Evolutionary conservation across 2,329 filamentous ascomycete species (phyloP).

Genomic region (Geosmithia morbida): DNA sequence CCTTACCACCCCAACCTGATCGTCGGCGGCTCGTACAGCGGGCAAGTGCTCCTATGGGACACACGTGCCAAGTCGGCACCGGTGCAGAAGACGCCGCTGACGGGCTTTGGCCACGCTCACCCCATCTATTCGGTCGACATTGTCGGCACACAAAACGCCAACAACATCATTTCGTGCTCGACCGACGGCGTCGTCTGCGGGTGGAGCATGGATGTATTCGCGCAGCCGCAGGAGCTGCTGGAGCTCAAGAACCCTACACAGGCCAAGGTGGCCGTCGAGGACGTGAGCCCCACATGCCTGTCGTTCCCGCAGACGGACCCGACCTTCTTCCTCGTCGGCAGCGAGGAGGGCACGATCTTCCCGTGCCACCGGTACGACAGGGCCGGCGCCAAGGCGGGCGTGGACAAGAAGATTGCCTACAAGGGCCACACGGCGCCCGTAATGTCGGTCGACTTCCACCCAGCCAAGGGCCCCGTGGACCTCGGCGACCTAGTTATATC

Average conservation of each 20-base stretch:
- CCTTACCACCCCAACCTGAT: constrained; percentile 96
- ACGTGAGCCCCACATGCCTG: constrained; percentile 87
- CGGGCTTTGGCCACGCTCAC: constrained; percentile 88
- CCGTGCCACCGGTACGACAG: constrained; percentile 96
- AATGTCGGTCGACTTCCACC: constrained; percentile 93
- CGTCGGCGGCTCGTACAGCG: constrained; percentile 89
- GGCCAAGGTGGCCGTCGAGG: constrained; percentile 64
- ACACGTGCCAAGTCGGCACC: constrained; percentile 79
- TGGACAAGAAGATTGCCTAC: constrained; percentile 80
- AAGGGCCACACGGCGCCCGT: constrained; percentile 84
- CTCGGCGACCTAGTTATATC: constrained; percentile 86
- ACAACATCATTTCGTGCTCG: constrained; percentile 94
- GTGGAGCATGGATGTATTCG: constrained; percentile 96
- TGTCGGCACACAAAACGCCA: constrained; percentile 94
- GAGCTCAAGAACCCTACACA: constrained; percentile 76
- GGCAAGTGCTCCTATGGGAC: constrained; percentile 94
- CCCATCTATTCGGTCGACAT: constrained; percentile 93
- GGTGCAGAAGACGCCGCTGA: constrained; percentile 91
- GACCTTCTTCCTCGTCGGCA: constrained; percentile 93
- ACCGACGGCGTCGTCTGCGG: constrained; percentile 95
- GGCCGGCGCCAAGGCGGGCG: constrained; percentile 89
- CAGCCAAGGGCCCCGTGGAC: constrained; percentile 80
- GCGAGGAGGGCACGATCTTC: constrained; percentile 92
- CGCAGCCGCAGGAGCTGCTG: constrained; percentile 87
- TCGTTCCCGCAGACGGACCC: constrained; percentile 91